phyloP scores from a whole-genome alignment of 1,284 basidiomycete species.

The Cutaneotrichosporon curvatum region DNA sequence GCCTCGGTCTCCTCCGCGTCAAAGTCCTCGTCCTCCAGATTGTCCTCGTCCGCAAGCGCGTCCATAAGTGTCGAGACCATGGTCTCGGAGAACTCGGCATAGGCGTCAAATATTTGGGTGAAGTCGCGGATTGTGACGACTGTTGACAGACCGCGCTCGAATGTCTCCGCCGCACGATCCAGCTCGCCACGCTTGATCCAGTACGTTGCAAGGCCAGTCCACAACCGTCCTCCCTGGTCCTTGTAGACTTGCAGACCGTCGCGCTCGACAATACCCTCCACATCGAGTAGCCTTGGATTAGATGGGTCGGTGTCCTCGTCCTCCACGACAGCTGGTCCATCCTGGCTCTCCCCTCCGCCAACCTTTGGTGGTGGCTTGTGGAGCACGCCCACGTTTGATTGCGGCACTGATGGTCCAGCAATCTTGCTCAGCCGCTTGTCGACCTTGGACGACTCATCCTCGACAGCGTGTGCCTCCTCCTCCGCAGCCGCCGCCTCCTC shows the following conservation, averaged over 20 bases:
- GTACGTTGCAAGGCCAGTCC: slow-evolving; percentile 94
- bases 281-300: slow-evolving; percentile 69
- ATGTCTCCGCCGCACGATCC: slow-evolving; percentile 75
- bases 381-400: slow-evolving; percentile 35
- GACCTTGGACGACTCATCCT: slow-evolving; percentile 52
- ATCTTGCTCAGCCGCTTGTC: slow-evolving; percentile 38
- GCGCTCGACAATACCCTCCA: slow-evolving; percentile 73
- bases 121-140: slow-evolving; percentile 96
- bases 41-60: slow-evolving; percentile 55
- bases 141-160: slow-evolving; percentile 74
- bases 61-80: slow-evolving; percentile 90
- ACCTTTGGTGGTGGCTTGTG: slow-evolving; percentile 22
- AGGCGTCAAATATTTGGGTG: slow-evolving; percentile 96
- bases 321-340: slow-evolving; percentile 47
- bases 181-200: slow-evolving; percentile 98
- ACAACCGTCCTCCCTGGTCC: slow-evolving; percentile 92
- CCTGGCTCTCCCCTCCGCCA: slow-evolving; percentile 27
- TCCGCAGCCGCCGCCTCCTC: slow-evolving; percentile 8
- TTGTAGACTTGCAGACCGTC: slow-evolving; percentile 86
- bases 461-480: slow-evolving; percentile 55
- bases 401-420: slow-evolving; percentile 60
- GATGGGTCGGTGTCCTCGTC: slow-evolving; percentile 75
- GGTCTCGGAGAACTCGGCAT: slow-evolving; percentile 88
- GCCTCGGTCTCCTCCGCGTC: slow-evolving; percentile 67
- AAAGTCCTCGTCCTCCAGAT: slow-evolving; percentile 63